These are phyloP conservation scores for Extremus antarcticus DNA, from an alignment of 495 filamentous ascomycete genomes.

Conservation along the genomic window DNA sequence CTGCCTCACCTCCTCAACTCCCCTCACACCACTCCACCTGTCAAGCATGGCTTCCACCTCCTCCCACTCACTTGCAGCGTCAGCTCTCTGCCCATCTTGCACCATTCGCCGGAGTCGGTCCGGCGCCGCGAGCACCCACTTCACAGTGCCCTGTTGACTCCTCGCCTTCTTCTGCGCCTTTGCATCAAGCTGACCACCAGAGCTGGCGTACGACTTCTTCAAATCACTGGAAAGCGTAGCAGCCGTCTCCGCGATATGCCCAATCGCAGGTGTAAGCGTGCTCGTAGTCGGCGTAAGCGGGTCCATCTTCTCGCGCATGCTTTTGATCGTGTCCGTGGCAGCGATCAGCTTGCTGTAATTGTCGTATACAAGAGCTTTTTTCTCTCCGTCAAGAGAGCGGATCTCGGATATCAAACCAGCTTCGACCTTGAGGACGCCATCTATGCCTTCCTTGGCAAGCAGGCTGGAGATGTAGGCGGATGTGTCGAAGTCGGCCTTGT, in stretches of 20 bases:
- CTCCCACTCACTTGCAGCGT: conserved; percentile 40
- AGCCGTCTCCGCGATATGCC: conserved; percentile 70
- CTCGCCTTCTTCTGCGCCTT: conserved; percentile 13
- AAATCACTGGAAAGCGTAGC: conserved; percentile 42
- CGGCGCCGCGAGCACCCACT: conserved; percentile 57
- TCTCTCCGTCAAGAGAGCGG: conserved; percentile 80
- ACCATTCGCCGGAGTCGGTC: conserved; percentile 40
- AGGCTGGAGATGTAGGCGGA: conserved; percentile 51
- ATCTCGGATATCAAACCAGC: conserved; percentile 63
- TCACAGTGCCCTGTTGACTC: conserved; percentile 52
- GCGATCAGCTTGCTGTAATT: conserved; percentile 94
- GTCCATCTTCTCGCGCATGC: conserved; percentile 68
- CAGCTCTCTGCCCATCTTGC: conserved; percentile 49
- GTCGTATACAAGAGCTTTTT: conserved; percentile 94
- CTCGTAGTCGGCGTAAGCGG: conserved; percentile 57
- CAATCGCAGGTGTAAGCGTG: conserved; percentile 66
- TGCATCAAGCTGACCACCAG: conserved; percentile 29
- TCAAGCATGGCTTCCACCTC: conserved; percentile 24
- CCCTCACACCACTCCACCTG: conserved; percentile 28
- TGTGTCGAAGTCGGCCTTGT: conserved; percentile 45
- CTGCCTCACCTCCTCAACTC: conserved; percentile 23
- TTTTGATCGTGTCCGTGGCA: conserved; percentile 88
- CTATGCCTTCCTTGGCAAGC: conserved; percentile 51
- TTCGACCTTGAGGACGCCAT: conserved; percentile 53
- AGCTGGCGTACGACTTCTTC: conserved; percentile 27